Evolutionary conservation across 805 yeast genomes (phyloP).

Genomic region (Ogataea ganodermae): DNA sequence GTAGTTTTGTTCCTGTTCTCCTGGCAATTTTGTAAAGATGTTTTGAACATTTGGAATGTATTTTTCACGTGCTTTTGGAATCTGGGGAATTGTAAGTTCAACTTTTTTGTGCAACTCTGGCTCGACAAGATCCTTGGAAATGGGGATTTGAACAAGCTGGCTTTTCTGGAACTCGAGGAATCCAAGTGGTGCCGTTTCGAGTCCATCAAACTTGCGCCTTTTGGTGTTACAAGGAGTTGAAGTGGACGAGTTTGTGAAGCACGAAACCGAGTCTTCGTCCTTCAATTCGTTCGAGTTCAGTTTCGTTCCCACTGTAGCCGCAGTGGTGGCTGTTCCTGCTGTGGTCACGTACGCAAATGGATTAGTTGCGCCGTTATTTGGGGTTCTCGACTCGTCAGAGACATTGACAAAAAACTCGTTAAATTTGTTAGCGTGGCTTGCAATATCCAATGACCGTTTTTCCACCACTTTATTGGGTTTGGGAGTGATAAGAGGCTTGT

Average conservation of each 20-base stretch:
- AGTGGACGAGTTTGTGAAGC: constrained; percentile 22
- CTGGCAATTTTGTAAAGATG: constrained; percentile 17
- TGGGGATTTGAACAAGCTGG: not conserved
- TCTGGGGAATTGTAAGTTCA: not conserved
- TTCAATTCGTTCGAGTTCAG: constrained; percentile 17
- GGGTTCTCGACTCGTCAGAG: constrained; percentile 19
- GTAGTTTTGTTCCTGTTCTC: constrained; percentile 16
- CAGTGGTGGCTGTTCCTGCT: constrained; percentile 21
- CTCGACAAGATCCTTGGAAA: too few relatives aligned
- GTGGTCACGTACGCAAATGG: constrained; percentile 14
- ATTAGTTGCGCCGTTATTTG: constrained; percentile 9
- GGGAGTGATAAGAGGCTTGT: constrained; percentile 21
- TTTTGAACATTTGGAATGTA: constrained; percentile 17
- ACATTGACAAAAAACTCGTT: constrained; percentile 15
- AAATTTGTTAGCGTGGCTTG: constrained; percentile 13
- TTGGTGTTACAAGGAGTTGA: constrained; percentile 25
- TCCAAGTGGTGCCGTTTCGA: constrained; percentile 10
- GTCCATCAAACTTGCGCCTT: constrained; percentile 12
- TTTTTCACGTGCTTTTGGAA: constrained; percentile 13
- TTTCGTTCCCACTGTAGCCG: constrained; percentile 18
- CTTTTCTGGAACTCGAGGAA: constrained; percentile 8
- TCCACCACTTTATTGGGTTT: constrained; percentile 21
- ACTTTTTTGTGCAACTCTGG: too few relatives aligned
- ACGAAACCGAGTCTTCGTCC: constrained; percentile 20
- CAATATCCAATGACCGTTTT: constrained; percentile 14